Evolutionary conservation across 192 early-diverging fungal species (phyloP), one percentile per base, ranked within the genome.

Genomic region (Coemansia nantahalensis): DNA sequence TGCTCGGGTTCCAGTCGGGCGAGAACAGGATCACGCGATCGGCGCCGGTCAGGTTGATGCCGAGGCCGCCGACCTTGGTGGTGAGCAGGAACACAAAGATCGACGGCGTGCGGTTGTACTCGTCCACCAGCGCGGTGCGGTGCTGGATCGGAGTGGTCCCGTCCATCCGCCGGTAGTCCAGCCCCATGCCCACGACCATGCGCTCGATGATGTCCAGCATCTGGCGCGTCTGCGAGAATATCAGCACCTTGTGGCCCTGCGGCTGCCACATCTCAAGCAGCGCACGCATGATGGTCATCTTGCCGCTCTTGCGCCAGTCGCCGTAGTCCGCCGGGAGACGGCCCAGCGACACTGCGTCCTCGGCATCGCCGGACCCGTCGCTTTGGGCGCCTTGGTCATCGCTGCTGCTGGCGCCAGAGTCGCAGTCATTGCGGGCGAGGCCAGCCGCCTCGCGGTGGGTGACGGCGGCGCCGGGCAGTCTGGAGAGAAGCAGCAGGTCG

Each of bases 1-100:
- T 95, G 15, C 91, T 93, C 2, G 94, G 94, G 56, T 99, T 99
- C 96, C 96, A 99, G 57, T 99, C 96, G 4, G 96, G 96, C 78
- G 97, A 95, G 67, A 81, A 99, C 19, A 99, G 84, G 18, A 99
- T 87, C 7, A 97, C 86, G 0, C 96, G 84, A 59, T 97, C 83
- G 0, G 96, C 96, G 0, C 93, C 93, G 0, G 91, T 96, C 45
- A 99, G 71, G 57, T 99, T 97, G 38, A 96, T 83, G 3, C 96
- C 96, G 9, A 99, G 73, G 2, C 96, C 96, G 16, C 96, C 96
- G 1, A 97, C 94, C 52, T 92, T 92, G 39, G 96, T 99, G 0
- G 96, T 99, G n/a, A 99, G 78, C 51, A 99, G 66, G 53, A 99
- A 99, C 13, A 97, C 74, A 67, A 84, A 93, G 6, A 95, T 82